Base-by-base conservation (phyloP, 371 early-diverging fungal genomes). In the Cokeromyces recurvatus region DNA sequence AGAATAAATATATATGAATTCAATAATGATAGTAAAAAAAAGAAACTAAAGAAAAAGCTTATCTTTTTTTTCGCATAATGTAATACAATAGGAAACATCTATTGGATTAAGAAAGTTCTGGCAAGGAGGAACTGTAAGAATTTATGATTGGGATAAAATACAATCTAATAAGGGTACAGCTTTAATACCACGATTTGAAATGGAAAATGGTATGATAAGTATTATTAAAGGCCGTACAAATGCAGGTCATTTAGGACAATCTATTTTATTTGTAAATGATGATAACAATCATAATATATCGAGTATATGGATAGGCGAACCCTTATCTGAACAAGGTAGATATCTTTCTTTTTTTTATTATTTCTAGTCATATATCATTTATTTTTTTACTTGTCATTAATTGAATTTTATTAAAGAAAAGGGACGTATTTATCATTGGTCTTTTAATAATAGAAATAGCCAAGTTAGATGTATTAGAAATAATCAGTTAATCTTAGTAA, bases 281-380 rank as follows among this genome's bases (percentile, higher is more conserved):
- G 23, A 34, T 12, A 38, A 38, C 4, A 32, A 43, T 21, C n/a
- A n/a, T n/a, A n/a, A n/a, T n/a, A n/a, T n/a, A n/a, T n/a, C n/a
- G n/a, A 55, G 55, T 4, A 39, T 74, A 8, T 74, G 71, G 74
- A 44, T 74, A 39, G 74, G 74, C 15, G 71, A 74, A 31, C 74
- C 74, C 5, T 55, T 74, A 62, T 62, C 66, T 14, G 62, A 63
- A n/a, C 44, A 59, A 62, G 74, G 74, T 66, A 42, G 19, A 43
- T 3, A 36, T 16, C n/a, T n/a, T n/a, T n/a, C n/a, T n/a, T n/a
- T n/a, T n/a, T n/a, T n/a, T n/a, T n/a, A 25, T 27, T 6, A 6
- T 20, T 12, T 19, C 25, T 48, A 12, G 19, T 3, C 44, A 14
- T 23, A n/a, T 12, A 16, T 31, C 8, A 11, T 21, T 20, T 2